Evolutionary conservation across 1,284 basidiomycete species (phyloP), one percentile per base, ranked within the genome.

Genomic region (Inonotus hispidus): DNA sequence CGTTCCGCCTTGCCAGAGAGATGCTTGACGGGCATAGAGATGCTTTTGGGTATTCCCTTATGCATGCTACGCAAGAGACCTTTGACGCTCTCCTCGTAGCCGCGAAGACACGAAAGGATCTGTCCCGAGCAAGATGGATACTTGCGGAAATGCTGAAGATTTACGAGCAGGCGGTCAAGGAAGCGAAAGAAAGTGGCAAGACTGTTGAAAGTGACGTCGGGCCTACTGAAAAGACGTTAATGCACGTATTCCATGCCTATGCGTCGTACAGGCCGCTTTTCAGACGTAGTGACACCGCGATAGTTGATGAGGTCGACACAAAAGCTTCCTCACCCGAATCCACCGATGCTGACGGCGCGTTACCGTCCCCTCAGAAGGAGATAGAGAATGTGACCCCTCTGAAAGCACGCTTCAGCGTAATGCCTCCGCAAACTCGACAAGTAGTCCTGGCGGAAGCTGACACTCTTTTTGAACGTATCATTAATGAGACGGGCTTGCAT

Each of bases 61-160:
- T 89, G 68, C 71, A 78, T 10, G 93, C 94, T 0, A 83, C 88
- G 58, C 71, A 79, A 21, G 76, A 79, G 55, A 93, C 91, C 0
- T 97, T 95, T 73, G 79, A 82, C 56, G 93, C 93, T 0, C 72
- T 99, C 27, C 74, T 99, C 60, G 92, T 96, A 64, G 94, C 93
- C 0, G 90, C 93, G 55, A 97, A 95, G 71, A 78, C 93, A 3
- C 77, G 87, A 0, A 91, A 93, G 0, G 96, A 98, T 72, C 73
- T 99, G 8, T 78, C 82, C 8, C 79, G 93, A 52, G 87, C 88
- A 7, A 79, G 95, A 62, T 98, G 95, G 95, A 89, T 98, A 61
- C 76, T 99, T 59, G 91, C 90, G 0, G 93, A 98, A 76, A 87
- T 94, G 74, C 82, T 93, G 13, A 75, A 73, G 68, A 72, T 68